These are phyloP conservation scores for Haplosporangium sp. DNA, from an alignment of 371 early-diverging fungal species.

Conservation along the genomic window DNA sequence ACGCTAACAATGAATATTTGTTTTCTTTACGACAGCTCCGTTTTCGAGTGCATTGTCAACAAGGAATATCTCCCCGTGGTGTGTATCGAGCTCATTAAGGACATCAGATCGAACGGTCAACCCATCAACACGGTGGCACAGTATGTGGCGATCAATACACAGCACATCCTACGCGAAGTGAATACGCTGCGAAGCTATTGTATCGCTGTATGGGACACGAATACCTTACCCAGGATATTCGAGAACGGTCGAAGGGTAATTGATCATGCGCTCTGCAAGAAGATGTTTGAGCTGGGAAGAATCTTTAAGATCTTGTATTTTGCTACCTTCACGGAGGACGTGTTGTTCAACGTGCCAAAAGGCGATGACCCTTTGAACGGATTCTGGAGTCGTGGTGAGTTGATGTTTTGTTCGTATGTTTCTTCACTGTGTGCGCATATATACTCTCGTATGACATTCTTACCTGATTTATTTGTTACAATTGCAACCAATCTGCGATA, in stretches of 20 bases:
- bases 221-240: slow-evolving; percentile 35
- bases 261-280: slow-evolving; percentile 45
- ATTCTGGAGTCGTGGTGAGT: slow-evolving; percentile 52
- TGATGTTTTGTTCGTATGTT: background rate
- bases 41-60: slow-evolving; percentile 47
- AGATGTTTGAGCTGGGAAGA: slow-evolving; percentile 49
- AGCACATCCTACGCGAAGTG: slow-evolving; percentile 24
- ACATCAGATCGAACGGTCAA: slow-evolving; percentile 24
- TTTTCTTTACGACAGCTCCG: slow-evolving; percentile 14
- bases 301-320: slow-evolving; percentile 50
- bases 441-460: background rate
- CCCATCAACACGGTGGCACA: slow-evolving; percentile 40
- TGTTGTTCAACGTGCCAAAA: slow-evolving; percentile 38
- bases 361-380: slow-evolving; percentile 41
- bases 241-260: slow-evolving; percentile 44
- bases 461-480: background rate
- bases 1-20: background rate
- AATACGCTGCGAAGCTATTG: slow-evolving; percentile 42
- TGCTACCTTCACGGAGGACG: slow-evolving; percentile 49
- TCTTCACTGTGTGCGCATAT: background rate
- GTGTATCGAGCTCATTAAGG: slow-evolving; percentile 48
- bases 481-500: background rate
- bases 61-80: slow-evolving; percentile 42
- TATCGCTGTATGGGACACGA: slow-evolving; percentile 49
- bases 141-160: slow-evolving; percentile 28